Evolutionary conservation across 331 rosid genomes (phyloP).

Genomic region (Rosa hybrid): DNA sequence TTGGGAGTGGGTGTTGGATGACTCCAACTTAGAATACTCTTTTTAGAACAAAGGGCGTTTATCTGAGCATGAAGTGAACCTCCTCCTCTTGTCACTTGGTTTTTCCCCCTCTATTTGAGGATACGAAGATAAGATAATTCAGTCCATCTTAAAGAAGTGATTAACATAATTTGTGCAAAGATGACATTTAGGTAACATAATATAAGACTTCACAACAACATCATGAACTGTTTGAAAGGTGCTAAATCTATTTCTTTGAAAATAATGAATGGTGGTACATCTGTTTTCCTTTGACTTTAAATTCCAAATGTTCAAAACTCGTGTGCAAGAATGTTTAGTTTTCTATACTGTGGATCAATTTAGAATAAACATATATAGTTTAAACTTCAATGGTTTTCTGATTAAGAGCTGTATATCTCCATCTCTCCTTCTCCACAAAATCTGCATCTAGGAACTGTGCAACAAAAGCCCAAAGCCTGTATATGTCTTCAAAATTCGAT

Average conservation of each 20-base stretch:
- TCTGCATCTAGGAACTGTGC: slow-evolving; percentile 93
- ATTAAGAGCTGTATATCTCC: slow-evolving; percentile 92
- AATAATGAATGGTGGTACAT: slow-evolving; percentile 32
- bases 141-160: slow-evolving; percentile 9
- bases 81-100: neutral
- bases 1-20: neutral
- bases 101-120: neutral
- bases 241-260: slow-evolving; percentile 27
- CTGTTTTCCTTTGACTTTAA: slow-evolving; percentile 23
- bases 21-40: neutral
- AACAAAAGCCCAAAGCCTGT: slow-evolving; percentile 88
- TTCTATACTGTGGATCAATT: slow-evolving; percentile 30
- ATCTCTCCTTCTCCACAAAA: slow-evolving; percentile 89
- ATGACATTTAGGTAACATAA: slow-evolving; percentile 6
- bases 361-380: slow-evolving; percentile 38
- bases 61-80: neutral
- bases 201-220: neutral
- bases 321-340: slow-evolving; percentile 22
- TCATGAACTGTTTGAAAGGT: slow-evolving; percentile 24
- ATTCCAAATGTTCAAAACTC: slow-evolving; percentile 29
- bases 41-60: neutral
- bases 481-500: slow-evolving; percentile 71
- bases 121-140: neutral
- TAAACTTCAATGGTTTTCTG: slow-evolving; percentile 73
- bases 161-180: slow-evolving; percentile 21